Evolutionary conservation across 2,329 filamentous ascomycete genomes (phyloP), one percentile per base, ranked within the genome.

Genomic region (Colletotrichum sp.): DNA sequence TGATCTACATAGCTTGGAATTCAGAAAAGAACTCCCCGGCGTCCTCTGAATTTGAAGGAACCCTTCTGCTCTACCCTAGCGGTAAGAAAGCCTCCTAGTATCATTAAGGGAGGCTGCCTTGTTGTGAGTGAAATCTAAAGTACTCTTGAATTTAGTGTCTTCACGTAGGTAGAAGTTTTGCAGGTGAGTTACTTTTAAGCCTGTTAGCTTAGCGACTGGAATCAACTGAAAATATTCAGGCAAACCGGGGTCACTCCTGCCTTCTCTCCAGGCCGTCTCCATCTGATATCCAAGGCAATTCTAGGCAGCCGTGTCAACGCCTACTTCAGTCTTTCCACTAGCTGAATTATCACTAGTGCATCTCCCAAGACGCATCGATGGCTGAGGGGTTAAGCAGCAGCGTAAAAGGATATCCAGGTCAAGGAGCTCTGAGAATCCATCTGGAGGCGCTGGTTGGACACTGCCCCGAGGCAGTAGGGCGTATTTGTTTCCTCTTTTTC

Each of bases 271-370:
- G 18, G 18, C 5, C 39, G 2, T 44, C 18, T 1, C 39, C 8
- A 44, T n/a, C 39, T 44, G 5, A n/a, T 44, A n/a, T n/a, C 18
- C 3, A 3, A 44, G 8, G 39, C 16, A n/a, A 44, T 44, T n/a
- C 39, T 3, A 44, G 39, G 5, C 39, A 44, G 39, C 39, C 18
- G 18, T 1, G 2, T 2, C 18, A 44, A 44, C 39, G 3, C 18
- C 39, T 12, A 10, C 18, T 44, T 44, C 39, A 44, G 18, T 10
- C 18, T 44, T 10, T n/a, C 1, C 39, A 18, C 2, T 18, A 6
- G 0, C 39, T n/a, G 0, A 44, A 44, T 10, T 3, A 18, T n/a
- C 5, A 44, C 5, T 1, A 4, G 18, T 44, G 8, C 18, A 44
- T 44, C 39, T n/a, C 8, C 39, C 18, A n/a, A 10, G 39, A 44